Conservation (phyloP, 2,329 filamentous ascomycete genomes). For the Metarhizium rileyi region DNA sequence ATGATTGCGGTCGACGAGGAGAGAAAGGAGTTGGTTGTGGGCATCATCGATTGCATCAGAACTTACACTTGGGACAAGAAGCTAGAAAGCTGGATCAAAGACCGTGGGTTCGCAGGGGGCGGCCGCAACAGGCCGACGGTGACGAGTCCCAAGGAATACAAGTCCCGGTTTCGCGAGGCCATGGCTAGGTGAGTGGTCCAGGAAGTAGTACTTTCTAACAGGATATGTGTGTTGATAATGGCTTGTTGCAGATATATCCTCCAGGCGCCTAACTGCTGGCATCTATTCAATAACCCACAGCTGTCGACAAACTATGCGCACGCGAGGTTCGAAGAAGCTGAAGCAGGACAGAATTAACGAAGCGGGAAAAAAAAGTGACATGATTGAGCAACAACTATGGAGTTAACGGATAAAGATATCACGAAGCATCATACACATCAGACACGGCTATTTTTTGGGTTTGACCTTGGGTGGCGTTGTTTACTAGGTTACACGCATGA, state of each 20-base stretch:
- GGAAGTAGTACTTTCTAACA: not conserved
- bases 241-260: conserved; percentile 49
- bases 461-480: not conserved
- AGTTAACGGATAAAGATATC: not conserved
- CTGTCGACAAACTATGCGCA: conserved; percentile 26
- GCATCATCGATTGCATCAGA: conserved; percentile 96
- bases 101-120: conserved; percentile 71
- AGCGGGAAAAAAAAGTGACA: not conserved
- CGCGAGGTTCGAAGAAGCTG: conserved; percentile 30
- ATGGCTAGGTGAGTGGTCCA: conserved; percentile 70
- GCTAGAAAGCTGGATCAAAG: conserved; percentile 99
- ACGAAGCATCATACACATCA: not conserved
- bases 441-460: not conserved
- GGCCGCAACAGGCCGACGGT: conserved; percentile 83
- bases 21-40: conserved; percentile 84
- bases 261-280: conserved; percentile 67
- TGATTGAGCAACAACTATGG: not conserved
- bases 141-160: conserved; percentile 95
- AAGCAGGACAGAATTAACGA: conserved; percentile 8
- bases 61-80: conserved; percentile 99
- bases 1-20: conserved; percentile 97
- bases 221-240: not conserved
- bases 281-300: conserved; percentile 47
- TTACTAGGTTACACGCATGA: not conserved
- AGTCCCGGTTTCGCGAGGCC: conserved; percentile 87